These are phyloP conservation scores for Trichomonascus vanleenenianus DNA, from an alignment of 805 yeast species.

Conservation along the genomic window DNA sequence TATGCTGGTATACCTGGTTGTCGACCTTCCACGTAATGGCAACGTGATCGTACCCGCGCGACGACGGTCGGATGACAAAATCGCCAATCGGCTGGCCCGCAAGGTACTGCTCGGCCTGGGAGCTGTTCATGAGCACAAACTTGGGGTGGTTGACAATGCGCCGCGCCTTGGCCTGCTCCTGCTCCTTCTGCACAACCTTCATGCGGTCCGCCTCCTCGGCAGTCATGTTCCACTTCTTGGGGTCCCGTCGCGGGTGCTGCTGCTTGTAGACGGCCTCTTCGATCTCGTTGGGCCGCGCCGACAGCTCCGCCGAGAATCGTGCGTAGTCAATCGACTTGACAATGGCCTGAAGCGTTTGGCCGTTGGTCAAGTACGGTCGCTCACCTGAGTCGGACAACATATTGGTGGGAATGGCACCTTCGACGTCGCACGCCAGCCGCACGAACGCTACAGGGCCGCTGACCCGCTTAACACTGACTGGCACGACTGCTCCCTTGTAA, in stretches of 20 bases:
- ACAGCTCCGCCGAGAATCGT: conserved; percentile 65
- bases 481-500: conserved; percentile 60
- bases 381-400: conserved; percentile 29
- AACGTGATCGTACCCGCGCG: conserved; percentile 78
- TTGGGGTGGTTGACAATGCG: conserved; percentile 87
- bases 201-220: conserved; percentile 62
- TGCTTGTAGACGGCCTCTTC: conserved; percentile 36
- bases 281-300: conserved; percentile 61
- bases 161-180: conserved; percentile 56
- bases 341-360: conserved; percentile 84
- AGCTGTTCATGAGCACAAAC: conserved; percentile 72
- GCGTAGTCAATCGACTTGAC: conserved; percentile 63
- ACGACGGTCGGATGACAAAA: conserved; percentile 89
- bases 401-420: conserved; percentile 38
- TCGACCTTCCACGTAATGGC: conserved; percentile 96
- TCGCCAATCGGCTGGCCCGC: conserved; percentile 89
- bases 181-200: conserved; percentile 46
- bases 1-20: conserved; percentile 82
- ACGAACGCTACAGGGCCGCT: conserved; percentile 37
- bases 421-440: conserved; percentile 52
- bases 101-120: conserved; percentile 87
- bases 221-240: conserved; percentile 61
- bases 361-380: conserved; percentile 30
- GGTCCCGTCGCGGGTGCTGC: conserved; percentile 41
- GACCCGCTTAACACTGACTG: conserved; percentile 65